Base-by-base conservation (phyloP, 805 yeast genomes). In the Lachancea sp. region DNA sequence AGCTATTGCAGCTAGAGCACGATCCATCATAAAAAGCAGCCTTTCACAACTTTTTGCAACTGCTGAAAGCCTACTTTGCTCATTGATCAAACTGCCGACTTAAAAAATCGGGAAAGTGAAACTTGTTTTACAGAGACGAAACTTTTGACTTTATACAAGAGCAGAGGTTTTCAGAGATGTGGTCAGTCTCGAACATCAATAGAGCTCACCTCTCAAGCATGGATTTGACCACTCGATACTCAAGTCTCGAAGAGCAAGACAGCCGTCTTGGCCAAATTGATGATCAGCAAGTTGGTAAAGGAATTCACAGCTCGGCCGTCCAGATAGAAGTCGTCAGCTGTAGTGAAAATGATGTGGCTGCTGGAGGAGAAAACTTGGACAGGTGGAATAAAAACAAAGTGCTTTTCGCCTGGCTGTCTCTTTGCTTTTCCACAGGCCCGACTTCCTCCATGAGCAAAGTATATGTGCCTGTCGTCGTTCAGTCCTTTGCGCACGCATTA, bases 361-460 rank as follows among this genome's bases (percentile, higher is more conserved):
- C n/a, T 12, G 12, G 3, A n/a, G 25, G 9, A 12, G 27, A 9
- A 6, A n/a, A 35, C 6, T 18, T 32, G n/a, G 13, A 9, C 10
- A 16, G 26, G 6, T 60, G 63, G 62, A 46, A 43, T 16, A 51
- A 49, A 36, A 56, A 50, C 35, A 48, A 52, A 4, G 48, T 55
- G 5, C 64, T 51, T 42, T 43, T 62, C 18, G 50, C 68, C 12
- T 70, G 74, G 74, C 52, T 70, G 2, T 52, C 67, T 5, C 46
- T 70, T 6, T 68, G 73, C 46, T 69, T 62, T 49, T 53, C 69
- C 3, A 69, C 73, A 1, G 74, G 74, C 1, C 73, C 73, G 1
- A 71, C 67, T 0, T 62, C 72, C 1, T 63, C 72, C 7, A 67
- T 70, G 72, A 46, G 66, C 3, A 56, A 70, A 43, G 60, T 71